Base-by-base conservation (phyloP, 176 grass and related monocot species). In the Secale cereale region DNA sequence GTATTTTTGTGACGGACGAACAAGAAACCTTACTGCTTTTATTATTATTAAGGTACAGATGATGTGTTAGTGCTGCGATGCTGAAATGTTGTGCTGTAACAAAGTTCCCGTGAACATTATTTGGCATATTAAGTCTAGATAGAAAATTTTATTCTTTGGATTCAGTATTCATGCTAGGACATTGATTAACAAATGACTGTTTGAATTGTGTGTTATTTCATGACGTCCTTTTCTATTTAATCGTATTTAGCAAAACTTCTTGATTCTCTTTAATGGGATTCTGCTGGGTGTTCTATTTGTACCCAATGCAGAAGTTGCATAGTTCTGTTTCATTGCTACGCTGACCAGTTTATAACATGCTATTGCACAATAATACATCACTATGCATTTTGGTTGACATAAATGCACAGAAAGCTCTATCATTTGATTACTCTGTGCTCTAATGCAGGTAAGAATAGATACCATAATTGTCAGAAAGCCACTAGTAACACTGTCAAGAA, bases 201-300 rank as follows among this genome's bases (percentile, higher is more conserved):
- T 70, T 70, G 31, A 52, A 82, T 69, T 36, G 28, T 32, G 65
- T 68, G 28, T 81, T 54, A 31, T 70, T 70, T 70, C 65, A 82
- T 82, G 79, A 69, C 17, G 79, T 70, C 48, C 31, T 70, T 67
- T 81, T 70, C 48, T 52, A 17, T 52, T 52, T 52, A 52, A 52
- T 19, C 16, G 16, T 52, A 52, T 52, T 52, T 52, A 52, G 48
- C 78, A 17, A 45, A 65, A 80, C 60, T 65, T 19, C 60, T 80
- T 30, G n/a, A 79, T 43, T 63, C 33, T 74, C 5, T 19, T 79
- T 61, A 22, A 78, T 61, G 20, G 6, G 33, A 8, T 79, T 63
- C 8, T 12, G 0, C 46, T 45, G 19, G 28, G 12, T 69, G 8
- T 81, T 80, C 62, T 80, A 70, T 70, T 82, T 70, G 46, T 37